phyloP scores from a whole-genome alignment of 2,329 filamentous ascomycete genomes.

The Claviceps humidiphila region DNA sequence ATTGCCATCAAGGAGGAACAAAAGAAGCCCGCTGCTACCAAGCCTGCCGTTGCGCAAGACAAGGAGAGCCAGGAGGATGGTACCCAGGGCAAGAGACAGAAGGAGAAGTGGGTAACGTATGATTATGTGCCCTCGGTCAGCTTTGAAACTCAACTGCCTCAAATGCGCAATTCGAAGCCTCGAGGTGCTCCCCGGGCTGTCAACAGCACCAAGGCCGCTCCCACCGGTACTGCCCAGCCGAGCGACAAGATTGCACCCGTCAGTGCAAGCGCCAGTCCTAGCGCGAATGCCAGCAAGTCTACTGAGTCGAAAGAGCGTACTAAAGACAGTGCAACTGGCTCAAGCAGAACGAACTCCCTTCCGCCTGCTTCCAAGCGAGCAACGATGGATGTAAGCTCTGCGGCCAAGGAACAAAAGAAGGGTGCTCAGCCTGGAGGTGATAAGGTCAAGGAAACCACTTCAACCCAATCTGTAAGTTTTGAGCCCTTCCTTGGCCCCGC shows the following conservation, averaged over 20 bases:
- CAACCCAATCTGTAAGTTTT: constrained; percentile 27
- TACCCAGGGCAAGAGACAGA: constrained; percentile 41
- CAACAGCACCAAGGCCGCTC: constrained; percentile 24
- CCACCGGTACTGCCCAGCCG: constrained; percentile 16
- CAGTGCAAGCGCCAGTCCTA: constrained; percentile 11
- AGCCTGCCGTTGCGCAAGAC: constrained; percentile 46
- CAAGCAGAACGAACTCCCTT: constrained; percentile 22
- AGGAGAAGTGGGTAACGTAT: constrained; percentile 77
- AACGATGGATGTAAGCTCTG: constrained; percentile 25
- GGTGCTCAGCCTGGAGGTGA: constrained; percentile 21
- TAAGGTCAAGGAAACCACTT: constrained; percentile 26
- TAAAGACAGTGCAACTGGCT: constrained; percentile 22
- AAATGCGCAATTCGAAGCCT: constrained; percentile 34
- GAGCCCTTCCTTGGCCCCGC: not conserved
- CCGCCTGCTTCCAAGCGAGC: constrained; percentile 30
- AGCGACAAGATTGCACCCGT: constrained; percentile 23
- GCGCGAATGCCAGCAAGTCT: constrained; percentile 17
- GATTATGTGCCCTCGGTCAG: constrained; percentile 72
- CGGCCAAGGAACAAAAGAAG: constrained; percentile 34
- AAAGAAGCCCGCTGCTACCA: constrained; percentile 47
- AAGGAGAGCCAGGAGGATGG: constrained; percentile 46
- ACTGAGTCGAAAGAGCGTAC: constrained; percentile 21
- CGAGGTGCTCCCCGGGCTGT: constrained; percentile 35
- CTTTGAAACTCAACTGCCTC: constrained; percentile 71
- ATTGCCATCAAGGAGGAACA: constrained; percentile 57